Base-by-base conservation (phyloP, 768 basidiomycete species). In the Trametes gibbosa region DNA sequence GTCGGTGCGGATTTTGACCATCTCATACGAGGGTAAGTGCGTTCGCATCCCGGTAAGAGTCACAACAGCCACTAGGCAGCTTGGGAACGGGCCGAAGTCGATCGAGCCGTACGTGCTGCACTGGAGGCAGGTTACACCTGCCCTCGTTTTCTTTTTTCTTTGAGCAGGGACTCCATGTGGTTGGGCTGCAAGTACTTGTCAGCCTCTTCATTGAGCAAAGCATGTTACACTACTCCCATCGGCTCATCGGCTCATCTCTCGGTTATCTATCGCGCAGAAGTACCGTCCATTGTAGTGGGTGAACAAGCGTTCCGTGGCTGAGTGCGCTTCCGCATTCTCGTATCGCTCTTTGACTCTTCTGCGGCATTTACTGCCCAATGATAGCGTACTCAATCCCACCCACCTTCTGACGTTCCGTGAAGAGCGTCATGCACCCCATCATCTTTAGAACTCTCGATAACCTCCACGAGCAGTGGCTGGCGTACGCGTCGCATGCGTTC, bases 401-500 rank as follows among this genome's bases (percentile, higher is more conserved):
- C n/a, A n/a, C 71, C 16, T 27, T 35, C 2, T 66, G 63, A 2
- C 70, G 65, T 8, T 59, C 54, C 3, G 47, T 51, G 58, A 75
- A 75, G 0, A 63, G 43, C 12, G 51, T 39, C 14, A 57, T 40
- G 37, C 23, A 50, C 25, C 34, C 56, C 41, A 43, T 29, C 17
- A 65, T 69, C 42, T 51, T 65, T 14, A 1, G 67, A 53, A 5
- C 70, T 61, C 16, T 66, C 59, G 25, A 74, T 42, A 5, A 75
- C 67, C 58, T 69, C 68, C 25, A 66, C 66, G 29, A 73, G 53
- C 9, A 67, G 63, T 10, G 52, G 59, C 61, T 71, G 3, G 58
- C 52, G 52, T 74, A 75, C 2, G 70, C 64, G 47, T 74, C 72
- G 51, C 74, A 75, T 1, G 63, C 56, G 40, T 72, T 74, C 19